A percentile compares a stretch with the other conserved stretches of the same genome.
Evolutionary conservation across 805 yeast genomes (phyloP).

Genomic region (Komagataella pastoris): DNA sequence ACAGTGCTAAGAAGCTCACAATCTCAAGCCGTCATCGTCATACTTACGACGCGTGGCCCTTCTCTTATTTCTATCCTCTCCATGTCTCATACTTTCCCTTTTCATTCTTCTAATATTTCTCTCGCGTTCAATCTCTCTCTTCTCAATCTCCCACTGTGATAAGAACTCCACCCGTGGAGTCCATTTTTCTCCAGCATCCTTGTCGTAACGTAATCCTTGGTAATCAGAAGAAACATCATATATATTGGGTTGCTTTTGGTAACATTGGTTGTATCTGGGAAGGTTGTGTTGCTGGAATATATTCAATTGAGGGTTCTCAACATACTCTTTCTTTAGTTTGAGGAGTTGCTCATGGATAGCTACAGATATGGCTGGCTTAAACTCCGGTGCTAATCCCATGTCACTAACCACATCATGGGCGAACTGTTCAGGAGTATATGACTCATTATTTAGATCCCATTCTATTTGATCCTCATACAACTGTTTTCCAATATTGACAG

Average conservation of each 20-base stretch:
- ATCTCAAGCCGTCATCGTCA: conserved; percentile 18
- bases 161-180: conserved; percentile 78
- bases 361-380: conserved; percentile 80
- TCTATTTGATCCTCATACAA: conserved; percentile 87
- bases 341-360: conserved; percentile 71
- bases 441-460: conserved; percentile 61
- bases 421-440: conserved; percentile 68
- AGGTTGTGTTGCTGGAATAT: conserved; percentile 20
- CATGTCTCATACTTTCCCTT: conserved; percentile 78
- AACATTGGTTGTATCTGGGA: conserved; percentile 18
- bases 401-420: conserved; percentile 76
- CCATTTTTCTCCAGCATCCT: conserved; percentile 75
- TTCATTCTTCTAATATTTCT: conserved; percentile 83
- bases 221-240: conserved; percentile 6
- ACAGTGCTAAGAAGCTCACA: not conserved
- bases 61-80: conserved; percentile 27
- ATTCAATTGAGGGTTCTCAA: conserved; percentile 35
- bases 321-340: conserved; percentile 67
- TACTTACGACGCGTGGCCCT: conserved; percentile 19
- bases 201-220: conserved; percentile 53
- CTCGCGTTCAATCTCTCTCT: conserved; percentile 89
- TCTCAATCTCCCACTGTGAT: conserved; percentile 87
- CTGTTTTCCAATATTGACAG: conserved; percentile 72
- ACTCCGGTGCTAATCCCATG: conserved; percentile 74
- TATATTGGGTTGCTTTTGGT: conserved; percentile 12